A percentile compares a stretch with the other conserved stretches of the same genome.
Evolutionary conservation across 352 stramenopile genomes (phyloP).

Genomic region (Globisporangium megalacanthum): DNA sequence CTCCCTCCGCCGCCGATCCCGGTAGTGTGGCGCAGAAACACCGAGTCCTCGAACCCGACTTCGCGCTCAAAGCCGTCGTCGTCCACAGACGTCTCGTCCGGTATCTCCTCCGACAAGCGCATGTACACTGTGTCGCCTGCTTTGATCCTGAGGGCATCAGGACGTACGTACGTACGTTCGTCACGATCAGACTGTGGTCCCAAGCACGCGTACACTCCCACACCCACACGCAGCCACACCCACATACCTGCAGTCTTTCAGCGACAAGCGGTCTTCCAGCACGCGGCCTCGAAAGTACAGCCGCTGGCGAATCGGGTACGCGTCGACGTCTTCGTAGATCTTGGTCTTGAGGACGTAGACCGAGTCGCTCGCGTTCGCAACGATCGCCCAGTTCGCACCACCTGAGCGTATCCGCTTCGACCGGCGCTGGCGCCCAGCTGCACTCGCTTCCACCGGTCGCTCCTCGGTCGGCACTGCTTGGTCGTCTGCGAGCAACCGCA

Average conservation of each 20-base stretch:
- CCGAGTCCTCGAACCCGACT: conserved; percentile 67
- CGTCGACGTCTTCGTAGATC: conserved; percentile 67
- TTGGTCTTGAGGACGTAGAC: conserved; percentile 76
- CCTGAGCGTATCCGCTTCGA: conserved; percentile 60
- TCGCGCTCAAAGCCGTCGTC: conserved; percentile 53
- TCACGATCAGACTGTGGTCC: neutral
- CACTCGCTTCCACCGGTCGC: conserved; percentile 28
- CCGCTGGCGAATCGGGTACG: conserved; percentile 56
- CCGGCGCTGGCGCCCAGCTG: conserved; percentile 36
- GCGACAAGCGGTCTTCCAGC: conserved; percentile 43
- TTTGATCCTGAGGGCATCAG: conserved; percentile 44
- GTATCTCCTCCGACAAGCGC: conserved; percentile 50
- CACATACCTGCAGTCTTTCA: conserved; percentile 64
- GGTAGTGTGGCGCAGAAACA: conserved; percentile 43
- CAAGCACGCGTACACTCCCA: neutral
- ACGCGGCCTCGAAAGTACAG: conserved; percentile 64
- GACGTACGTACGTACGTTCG: neutral
- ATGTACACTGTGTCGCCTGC: conserved; percentile 71
- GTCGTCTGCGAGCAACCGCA: conserved; percentile 53
- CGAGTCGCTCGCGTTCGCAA: conserved; percentile 55
- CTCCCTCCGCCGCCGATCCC: neutral
- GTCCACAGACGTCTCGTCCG: conserved; percentile 49
- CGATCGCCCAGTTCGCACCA: conserved; percentile 35
- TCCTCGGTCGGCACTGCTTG: conserved; percentile 42
- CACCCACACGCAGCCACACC: neutral